Percentiles rank a stretch among this genome's conserved stretches.
Evolutionary conservation across 2,329 filamentous ascomycete genomes (phyloP).

Genomic region (Ceratocystis papillata): DNA sequence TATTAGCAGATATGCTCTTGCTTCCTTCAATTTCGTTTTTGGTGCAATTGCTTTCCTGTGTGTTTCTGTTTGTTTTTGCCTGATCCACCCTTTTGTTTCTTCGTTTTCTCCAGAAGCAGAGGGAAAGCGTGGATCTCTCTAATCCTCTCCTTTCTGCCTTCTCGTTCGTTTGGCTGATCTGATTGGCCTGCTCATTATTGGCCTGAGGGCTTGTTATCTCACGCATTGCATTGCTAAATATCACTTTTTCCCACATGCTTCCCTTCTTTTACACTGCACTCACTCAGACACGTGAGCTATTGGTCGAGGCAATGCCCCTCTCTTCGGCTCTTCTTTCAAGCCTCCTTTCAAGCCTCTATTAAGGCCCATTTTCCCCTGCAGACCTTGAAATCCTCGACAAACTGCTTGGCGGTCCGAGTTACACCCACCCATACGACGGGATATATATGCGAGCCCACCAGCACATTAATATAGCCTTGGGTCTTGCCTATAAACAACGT

Average conservation of each 20-base stretch:
- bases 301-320: not conserved
- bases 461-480: not conserved
- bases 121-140: not conserved
- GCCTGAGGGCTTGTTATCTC: not conserved
- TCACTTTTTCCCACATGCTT: not conserved
- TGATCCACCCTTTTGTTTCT: not conserved
- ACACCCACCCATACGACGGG: not conserved
- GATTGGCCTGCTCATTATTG: not conserved
- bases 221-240: not conserved
- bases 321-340: not conserved
- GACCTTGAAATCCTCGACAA: constrained; percentile 10
- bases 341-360: not conserved
- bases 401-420: constrained; percentile 6
- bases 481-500: not conserved
- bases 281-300: not conserved
- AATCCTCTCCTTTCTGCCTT: not conserved
- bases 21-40: constrained; percentile 23
- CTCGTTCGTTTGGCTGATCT: not conserved
- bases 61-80: constrained; percentile 4
- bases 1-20: not conserved
- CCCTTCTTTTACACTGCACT: not conserved
- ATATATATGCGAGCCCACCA: not conserved
- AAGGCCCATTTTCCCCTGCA: constrained; percentile 2
- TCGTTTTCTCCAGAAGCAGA: constrained; percentile 1
- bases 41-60: no score